These are phyloP conservation scores for Penicillium bovifimosum DNA, from an alignment of 495 filamentous ascomycete genomes.

Conservation along the genomic window DNA sequence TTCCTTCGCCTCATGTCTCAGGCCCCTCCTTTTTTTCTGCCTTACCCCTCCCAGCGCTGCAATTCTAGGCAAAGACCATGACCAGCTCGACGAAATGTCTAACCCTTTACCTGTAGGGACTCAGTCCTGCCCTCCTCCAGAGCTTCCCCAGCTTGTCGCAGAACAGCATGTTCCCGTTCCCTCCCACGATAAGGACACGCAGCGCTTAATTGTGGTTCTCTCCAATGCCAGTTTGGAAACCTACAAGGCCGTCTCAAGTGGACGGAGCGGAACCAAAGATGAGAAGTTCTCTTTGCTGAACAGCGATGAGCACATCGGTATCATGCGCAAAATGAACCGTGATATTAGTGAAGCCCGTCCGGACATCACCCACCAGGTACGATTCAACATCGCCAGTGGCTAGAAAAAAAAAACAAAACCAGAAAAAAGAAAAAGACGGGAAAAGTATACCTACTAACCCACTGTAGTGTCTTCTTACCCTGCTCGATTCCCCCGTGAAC, in stretches of 20 bases:
- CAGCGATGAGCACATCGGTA: conserved; percentile 97
- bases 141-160: conserved; percentile 82
- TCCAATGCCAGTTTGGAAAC: conserved; percentile 97
- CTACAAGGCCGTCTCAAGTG: conserved; percentile 76
- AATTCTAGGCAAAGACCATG: conserved; percentile 1
- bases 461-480: conserved; percentile 83
- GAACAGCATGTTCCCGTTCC: conserved; percentile 87
- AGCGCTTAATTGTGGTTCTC: conserved; percentile 89
- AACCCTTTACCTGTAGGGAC: conserved; percentile 52
- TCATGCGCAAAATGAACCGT: conserved; percentile 98
- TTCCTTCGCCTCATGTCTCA: background rate
- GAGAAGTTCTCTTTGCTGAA: conserved; percentile 96
- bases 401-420: background rate
- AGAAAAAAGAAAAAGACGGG: no score
- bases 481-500: conserved; percentile 96
- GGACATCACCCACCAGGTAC: conserved; percentile 97
- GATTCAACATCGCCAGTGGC: conserved; percentile 14
- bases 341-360: conserved; percentile 97
- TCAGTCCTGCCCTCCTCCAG: conserved; percentile 88
- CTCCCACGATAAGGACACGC: conserved; percentile 76
- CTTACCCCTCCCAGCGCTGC: background rate
- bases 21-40: background rate
- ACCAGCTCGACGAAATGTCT: conserved; percentile 14
- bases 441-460: conserved; percentile 5
- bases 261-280: conserved; percentile 64